Conservation (phyloP, 2,329 filamentous ascomycete genomes). For the Neofusicoccum parvum region DNA sequence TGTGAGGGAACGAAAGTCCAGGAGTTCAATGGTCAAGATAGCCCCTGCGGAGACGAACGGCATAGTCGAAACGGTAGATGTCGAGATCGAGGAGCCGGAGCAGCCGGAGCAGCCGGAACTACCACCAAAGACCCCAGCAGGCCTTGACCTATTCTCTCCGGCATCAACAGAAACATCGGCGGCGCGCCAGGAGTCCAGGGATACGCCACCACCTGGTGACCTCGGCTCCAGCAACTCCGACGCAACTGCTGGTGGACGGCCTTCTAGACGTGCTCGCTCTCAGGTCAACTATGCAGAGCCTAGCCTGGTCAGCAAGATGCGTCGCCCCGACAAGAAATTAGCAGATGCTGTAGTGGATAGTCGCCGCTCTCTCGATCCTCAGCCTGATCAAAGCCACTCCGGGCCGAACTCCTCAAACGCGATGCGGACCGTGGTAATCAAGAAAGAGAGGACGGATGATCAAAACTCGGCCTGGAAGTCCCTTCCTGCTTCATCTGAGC, state of each 20-base stretch:
- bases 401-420: slow-evolving; percentile 4
- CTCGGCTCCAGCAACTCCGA: neutral
- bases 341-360: slow-evolving; percentile 44
- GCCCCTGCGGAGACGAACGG: neutral
- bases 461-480: slow-evolving; percentile 32
- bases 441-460: slow-evolving; percentile 31
- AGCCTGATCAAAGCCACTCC: slow-evolving; percentile 26
- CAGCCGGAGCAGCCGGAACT: slow-evolving; percentile 27
- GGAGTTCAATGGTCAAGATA: slow-evolving; percentile 17
- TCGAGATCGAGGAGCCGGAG: neutral
- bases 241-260: slow-evolving; percentile 28
- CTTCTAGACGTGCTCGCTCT: slow-evolving; percentile 48
- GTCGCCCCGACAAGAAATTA: slow-evolving; percentile 49
- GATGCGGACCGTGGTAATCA: slow-evolving; percentile 27
- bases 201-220: slow-evolving; percentile 1
- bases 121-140: slow-evolving; percentile 43
- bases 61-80: slow-evolving; percentile 1
- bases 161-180: slow-evolving; percentile 44
- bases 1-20: slow-evolving; percentile 24
- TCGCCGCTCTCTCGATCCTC: slow-evolving; percentile 24
- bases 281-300: slow-evolving; percentile 55
- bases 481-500: slow-evolving; percentile 25
- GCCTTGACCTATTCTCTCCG: slow-evolving; percentile 45
- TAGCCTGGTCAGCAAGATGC: slow-evolving; percentile 52
- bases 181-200: neutral